Conservation (phyloP, 345 rosid genomes). For the Eucalyptus decipiens region DNA sequence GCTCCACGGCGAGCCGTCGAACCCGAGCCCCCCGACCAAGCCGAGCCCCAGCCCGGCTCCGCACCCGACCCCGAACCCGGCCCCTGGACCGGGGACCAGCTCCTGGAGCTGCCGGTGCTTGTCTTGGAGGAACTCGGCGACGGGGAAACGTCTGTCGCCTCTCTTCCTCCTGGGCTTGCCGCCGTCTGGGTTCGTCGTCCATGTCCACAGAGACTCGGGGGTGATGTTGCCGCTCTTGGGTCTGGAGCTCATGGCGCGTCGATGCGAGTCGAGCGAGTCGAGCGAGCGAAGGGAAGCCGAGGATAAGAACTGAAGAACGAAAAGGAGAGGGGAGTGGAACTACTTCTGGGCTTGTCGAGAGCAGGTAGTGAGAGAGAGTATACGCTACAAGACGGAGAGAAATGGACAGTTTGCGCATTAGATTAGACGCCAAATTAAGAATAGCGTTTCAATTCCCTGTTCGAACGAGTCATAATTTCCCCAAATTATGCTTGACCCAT, state of each 20-base stretch:
- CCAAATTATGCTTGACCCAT: background rate
- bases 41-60: constrained; percentile 32
- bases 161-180: background rate
- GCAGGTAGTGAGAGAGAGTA: background rate
- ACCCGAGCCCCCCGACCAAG: constrained; percentile 29
- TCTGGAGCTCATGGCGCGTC: constrained; percentile 10
- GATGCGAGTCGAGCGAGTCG: background rate
- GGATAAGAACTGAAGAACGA: background rate
- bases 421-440: background rate
- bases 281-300: background rate
- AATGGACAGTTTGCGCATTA: background rate
- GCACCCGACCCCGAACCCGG: constrained; percentile 34
- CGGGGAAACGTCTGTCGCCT: constrained; percentile 9
- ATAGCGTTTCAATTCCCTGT: background rate
- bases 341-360: background rate
- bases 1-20: constrained; percentile 25
- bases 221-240: background rate
- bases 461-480: background rate
- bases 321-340: background rate
- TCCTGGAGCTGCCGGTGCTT: constrained; percentile 9
- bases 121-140: constrained; percentile 18
- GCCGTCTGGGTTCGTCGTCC: constrained; percentile 2
- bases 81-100: constrained; percentile 23
- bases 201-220: constrained; percentile 7
- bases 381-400: background rate